Conservation (phyloP, 257 asterid genomes). For the Linderniella brevidens region DNA sequence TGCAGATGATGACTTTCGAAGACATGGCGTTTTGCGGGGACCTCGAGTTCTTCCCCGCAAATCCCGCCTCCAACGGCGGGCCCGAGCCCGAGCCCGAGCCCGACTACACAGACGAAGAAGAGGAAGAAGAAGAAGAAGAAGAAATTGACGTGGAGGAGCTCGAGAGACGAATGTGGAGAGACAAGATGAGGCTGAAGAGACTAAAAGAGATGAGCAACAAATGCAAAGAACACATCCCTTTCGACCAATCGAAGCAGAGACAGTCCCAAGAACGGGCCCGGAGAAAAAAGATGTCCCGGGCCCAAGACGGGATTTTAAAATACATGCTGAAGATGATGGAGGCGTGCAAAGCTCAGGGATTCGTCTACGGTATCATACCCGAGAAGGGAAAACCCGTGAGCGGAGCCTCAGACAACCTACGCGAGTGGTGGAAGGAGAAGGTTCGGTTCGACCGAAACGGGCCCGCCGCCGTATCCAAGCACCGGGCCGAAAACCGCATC, state of each 20-base stretch:
- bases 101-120: background rate
- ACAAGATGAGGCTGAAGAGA: background rate
- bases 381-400: constrained; percentile 3
- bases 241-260: too few relatives aligned
- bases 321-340: constrained; percentile 4
- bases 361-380: constrained; percentile 4
- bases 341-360: constrained; percentile 4
- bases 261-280: background rate
- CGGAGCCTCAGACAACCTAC: constrained; percentile 1
- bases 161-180: constrained; percentile 4
- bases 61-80: too few relatives aligned
- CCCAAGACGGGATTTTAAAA: constrained; percentile 1
- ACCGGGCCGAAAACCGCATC: background rate
- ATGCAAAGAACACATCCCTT: background rate
- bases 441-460: constrained; percentile 4
- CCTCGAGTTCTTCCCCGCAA: too few relatives aligned
- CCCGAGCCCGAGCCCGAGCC: too few relatives aligned
- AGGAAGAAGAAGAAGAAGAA: too few relatives aligned
- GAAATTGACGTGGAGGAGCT: too few relatives aligned
- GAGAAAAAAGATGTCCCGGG: constrained; percentile 4
- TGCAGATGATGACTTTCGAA: too few relatives aligned
- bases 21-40: too few relatives aligned
- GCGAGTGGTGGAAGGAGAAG: constrained; percentile 8
- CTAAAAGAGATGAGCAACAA: background rate
- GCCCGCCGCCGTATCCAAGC: constrained; percentile 2